Evolutionary conservation across 2,329 filamentous ascomycete genomes (phyloP).

Genomic region (Arachnomyces sp.): DNA sequence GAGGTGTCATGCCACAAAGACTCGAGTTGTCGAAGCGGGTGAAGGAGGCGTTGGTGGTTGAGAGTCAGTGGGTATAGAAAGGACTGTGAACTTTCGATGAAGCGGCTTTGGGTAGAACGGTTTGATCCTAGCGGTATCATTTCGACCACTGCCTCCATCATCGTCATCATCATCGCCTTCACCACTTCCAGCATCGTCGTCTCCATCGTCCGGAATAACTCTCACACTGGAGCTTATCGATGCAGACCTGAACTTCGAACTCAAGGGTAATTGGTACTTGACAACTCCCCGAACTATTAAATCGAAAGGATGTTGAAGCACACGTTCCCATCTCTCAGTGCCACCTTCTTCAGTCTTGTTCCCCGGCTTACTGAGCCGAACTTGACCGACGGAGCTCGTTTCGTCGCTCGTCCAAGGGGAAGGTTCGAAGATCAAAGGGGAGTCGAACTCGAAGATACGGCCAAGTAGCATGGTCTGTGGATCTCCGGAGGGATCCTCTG

Average conservation of each 20-base stretch:
- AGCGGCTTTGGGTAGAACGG: no score
- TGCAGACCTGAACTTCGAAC: constrained; percentile 46
- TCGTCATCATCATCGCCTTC: constrained; percentile 6
- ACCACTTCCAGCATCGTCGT: constrained; percentile 13
- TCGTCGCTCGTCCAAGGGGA: constrained; percentile 71
- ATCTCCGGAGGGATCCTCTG: constrained; percentile 51
- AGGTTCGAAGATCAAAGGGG: constrained; percentile 78
- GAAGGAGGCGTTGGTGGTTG: no score
- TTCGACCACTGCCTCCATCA: neutral
- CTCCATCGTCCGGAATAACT: constrained; percentile 30
- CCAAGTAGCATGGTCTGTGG: constrained; percentile 87
- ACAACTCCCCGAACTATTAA: constrained; percentile 85
- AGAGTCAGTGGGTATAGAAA: no score
- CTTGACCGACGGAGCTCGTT: constrained; percentile 70
- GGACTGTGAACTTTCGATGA: no score
- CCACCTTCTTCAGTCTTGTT: constrained; percentile 81
- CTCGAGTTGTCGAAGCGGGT: no score
- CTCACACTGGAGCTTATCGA: constrained; percentile 36
- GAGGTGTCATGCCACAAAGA: no score
- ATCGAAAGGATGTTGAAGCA: constrained; percentile 86
- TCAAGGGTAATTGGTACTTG: constrained; percentile 65
- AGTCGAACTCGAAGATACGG: constrained; percentile 78
- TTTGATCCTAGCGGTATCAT: no score
- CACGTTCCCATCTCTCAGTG: constrained; percentile 78
- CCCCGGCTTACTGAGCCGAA: constrained; percentile 74